Conservation (phyloP, 768 basidiomycete species). For the Panaeolus papilionaceus region DNA sequence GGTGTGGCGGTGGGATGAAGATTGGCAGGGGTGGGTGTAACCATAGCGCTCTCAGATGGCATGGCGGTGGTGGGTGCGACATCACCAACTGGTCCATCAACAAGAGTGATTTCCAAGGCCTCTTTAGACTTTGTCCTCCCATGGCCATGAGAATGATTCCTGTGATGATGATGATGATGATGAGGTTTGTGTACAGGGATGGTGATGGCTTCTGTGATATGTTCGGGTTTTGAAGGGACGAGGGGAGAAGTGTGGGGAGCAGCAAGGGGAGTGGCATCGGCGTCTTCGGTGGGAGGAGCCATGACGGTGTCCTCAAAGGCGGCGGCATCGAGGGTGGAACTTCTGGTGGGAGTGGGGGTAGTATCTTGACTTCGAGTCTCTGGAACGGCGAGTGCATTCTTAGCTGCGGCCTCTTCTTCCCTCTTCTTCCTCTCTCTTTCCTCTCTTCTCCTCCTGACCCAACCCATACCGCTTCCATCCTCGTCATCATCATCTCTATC, state of each 20-base stretch:
- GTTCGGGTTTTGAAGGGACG: constrained; percentile 12
- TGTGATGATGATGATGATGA: constrained; percentile 24
- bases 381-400: constrained; percentile 21
- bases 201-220: constrained; percentile 24
- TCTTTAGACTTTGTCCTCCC: constrained; percentile 6
- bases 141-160: constrained; percentile 10
- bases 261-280: background rate
- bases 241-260: background rate
- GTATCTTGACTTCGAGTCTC: background rate
- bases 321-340: background rate
- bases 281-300: background rate
- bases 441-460: constrained; percentile 73
- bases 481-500: constrained; percentile 60
- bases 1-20: background rate
- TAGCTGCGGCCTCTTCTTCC: constrained; percentile 44
- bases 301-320: background rate
- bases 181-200: constrained; percentile 24
- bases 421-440: constrained; percentile 56
- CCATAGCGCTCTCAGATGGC: constrained; percentile 13
- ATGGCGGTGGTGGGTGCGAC: constrained; percentile 1
- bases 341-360: constrained; percentile 1
- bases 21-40: background rate
- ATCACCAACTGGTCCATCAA: background rate
- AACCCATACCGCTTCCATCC: constrained; percentile 88
- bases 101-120: background rate